These are phyloP conservation scores for Inonotus obliquus DNA, from an alignment of 1,284 basidiomycete genomes.

Conservation along the genomic window DNA sequence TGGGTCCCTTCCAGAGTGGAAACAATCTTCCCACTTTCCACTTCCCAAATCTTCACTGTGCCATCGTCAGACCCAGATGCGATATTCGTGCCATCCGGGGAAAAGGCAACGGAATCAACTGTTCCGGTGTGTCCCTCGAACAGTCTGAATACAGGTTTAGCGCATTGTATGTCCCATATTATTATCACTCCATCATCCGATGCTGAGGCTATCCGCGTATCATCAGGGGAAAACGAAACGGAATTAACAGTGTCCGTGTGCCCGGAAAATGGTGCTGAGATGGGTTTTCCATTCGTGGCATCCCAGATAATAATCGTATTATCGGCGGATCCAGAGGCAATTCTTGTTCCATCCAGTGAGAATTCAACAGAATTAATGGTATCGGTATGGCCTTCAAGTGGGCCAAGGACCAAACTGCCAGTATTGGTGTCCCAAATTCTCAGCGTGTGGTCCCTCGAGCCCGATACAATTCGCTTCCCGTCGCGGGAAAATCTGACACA, in stretches of 20 bases:
- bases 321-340: conserved; percentile 11
- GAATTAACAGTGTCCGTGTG: conserved; percentile 10
- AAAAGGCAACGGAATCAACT: background rate
- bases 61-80: conserved; percentile 2
- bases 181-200: background rate
- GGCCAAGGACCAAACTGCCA: conserved; percentile 17
- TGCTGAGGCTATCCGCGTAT: background rate
- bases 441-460: conserved; percentile 1
- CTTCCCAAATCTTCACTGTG: background rate
- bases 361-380: background rate
- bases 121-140: background rate
- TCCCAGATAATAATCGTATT: conserved; percentile 10
- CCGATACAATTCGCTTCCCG: conserved; percentile 16
- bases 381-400: conserved; percentile 23
- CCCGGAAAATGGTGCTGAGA: conserved; percentile 2
- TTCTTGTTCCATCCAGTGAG: conserved; percentile 1
- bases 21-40: background rate
- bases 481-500: conserved; percentile 11
- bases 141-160: background rate
- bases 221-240: conserved; percentile 17
- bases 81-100: background rate
- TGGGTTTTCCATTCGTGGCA: background rate
- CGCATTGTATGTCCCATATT: background rate
- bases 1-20: conserved; percentile 11
- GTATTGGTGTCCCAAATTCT: background rate